Percentiles rank a stretch among this genome's conserved stretches.
phyloP scores from a whole-genome alignment of 306 rosid species.

The Lathyrus oleraceus region DNA sequence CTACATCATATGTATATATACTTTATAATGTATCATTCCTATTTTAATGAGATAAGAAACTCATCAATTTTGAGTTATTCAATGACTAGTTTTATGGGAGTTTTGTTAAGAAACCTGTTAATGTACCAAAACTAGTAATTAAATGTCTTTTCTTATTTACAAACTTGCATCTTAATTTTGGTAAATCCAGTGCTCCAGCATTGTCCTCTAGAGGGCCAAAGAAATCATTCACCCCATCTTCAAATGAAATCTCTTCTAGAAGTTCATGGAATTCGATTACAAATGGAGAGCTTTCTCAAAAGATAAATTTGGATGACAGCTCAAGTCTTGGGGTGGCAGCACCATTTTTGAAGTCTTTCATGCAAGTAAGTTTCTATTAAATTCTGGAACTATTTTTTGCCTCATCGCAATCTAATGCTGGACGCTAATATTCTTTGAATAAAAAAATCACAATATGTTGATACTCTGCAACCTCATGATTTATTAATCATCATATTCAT shows the following conservation, averaged over 20 bases:
- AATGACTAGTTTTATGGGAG: conserved; percentile 6
- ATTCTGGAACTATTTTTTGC: conserved; percentile 17
- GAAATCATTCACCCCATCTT: conserved; percentile 62
- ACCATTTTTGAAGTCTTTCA: conserved; percentile 88
- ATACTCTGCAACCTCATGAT: conserved; percentile 4
- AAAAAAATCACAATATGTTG: neutral
- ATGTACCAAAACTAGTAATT: neutral
- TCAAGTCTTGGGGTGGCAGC: conserved; percentile 88
- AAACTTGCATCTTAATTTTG: conserved; percentile 31
- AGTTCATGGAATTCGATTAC: conserved; percentile 81
- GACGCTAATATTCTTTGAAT: neutral
- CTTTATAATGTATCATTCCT: conserved; percentile 2
- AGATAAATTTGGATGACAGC: conserved; percentile 75
- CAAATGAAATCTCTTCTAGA: conserved; percentile 69
- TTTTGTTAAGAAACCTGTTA: conserved; percentile 25
- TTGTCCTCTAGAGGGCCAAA: conserved; percentile 86
- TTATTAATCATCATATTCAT: neutral
- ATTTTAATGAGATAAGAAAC: neutral
- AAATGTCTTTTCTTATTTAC: conserved; percentile 25
- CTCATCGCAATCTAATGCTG: conserved; percentile 13
- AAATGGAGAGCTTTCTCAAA: conserved; percentile 75
- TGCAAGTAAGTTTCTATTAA: conserved; percentile 64
- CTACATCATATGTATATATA: neutral
- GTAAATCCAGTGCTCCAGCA: conserved; percentile 80
- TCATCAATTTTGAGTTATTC: conserved; percentile 4